These are phyloP conservation scores for Tricholoma saponaceum DNA, from an alignment of 768 basidiomycete species.

Conservation along the genomic window DNA sequence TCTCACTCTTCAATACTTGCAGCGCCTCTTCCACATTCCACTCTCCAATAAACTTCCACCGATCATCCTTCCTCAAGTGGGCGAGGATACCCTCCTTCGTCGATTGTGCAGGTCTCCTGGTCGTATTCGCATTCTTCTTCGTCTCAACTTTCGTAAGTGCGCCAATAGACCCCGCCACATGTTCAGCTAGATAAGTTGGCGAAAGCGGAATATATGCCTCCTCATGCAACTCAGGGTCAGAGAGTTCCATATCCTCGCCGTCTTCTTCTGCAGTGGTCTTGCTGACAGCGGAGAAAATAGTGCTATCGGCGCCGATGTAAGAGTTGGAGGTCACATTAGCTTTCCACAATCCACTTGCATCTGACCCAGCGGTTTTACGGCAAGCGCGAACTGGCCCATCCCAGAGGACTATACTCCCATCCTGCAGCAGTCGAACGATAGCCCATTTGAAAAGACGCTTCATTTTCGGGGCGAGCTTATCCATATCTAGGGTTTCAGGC, in stretches of 20 bases:
- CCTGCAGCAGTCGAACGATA: slow-evolving; percentile 57
- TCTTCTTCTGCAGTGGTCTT: slow-evolving; percentile 22
- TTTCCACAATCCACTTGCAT: slow-evolving; percentile 48
- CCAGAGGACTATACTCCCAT: slow-evolving; percentile 75
- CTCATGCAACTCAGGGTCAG: slow-evolving; percentile 59
- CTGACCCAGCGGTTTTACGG: slow-evolving; percentile 14
- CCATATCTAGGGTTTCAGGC: slow-evolving; percentile 10
- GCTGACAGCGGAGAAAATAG: slow-evolving; percentile 25
- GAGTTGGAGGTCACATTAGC: slow-evolving; percentile 24
- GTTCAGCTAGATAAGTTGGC: slow-evolving; percentile 40
- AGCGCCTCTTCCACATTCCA: slow-evolving; percentile 66
- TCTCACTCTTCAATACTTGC: slow-evolving; percentile 36
- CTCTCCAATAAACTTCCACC: slow-evolving; percentile 61
- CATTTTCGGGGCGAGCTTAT: slow-evolving; percentile 39
- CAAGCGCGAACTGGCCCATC: slow-evolving; percentile 52
- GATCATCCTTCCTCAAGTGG: slow-evolving; percentile 50
- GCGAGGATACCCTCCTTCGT: slow-evolving; percentile 43
- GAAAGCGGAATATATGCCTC: slow-evolving; percentile 67
- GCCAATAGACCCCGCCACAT: slow-evolving; percentile 44
- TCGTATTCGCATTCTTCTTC: background rate
- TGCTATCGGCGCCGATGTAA: slow-evolving; percentile 20
- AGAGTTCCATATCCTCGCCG: slow-evolving; percentile 43
- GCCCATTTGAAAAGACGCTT: slow-evolving; percentile 69
- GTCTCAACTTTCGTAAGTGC: slow-evolving; percentile 20
- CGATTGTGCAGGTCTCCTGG: slow-evolving; percentile 19